A percentile compares a stretch with the other conserved stretches of the same genome.
phyloP scores from a whole-genome alignment of 148 eudicot species.

The Cornus suecica region DNA sequence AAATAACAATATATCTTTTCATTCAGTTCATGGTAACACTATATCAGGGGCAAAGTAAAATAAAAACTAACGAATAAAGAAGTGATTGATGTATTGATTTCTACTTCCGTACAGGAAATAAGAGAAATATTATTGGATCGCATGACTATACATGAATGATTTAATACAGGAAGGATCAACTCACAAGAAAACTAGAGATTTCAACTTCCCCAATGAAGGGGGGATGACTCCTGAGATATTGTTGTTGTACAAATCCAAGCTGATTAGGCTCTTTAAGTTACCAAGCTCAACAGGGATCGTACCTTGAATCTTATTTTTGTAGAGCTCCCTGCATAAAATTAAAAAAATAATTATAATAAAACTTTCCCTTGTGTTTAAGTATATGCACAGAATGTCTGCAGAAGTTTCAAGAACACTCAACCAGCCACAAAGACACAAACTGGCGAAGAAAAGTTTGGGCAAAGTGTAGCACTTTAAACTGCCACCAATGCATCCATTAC shows the following conservation, averaged over 20 bases:
- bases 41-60: background rate
- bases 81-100: background rate
- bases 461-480: background rate
- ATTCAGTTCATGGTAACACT: background rate
- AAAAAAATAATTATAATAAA: background rate
- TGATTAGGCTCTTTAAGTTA: constrained; percentile 67
- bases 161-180: constrained; percentile 19
- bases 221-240: constrained; percentile 70
- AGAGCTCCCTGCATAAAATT: constrained; percentile 73
- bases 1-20: background rate
- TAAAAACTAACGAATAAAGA: background rate
- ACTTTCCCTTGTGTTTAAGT: constrained; percentile 1
- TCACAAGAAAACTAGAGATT: constrained; percentile 77
- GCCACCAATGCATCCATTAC: background rate
- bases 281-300: constrained; percentile 74
- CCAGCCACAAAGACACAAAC: background rate
- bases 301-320: constrained; percentile 73
- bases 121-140: background rate
- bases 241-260: constrained; percentile 86
- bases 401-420: background rate
- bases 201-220: constrained; percentile 57
- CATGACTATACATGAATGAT: background rate
- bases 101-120: background rate
- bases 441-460: background rate
- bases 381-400: too few relatives aligned